Conservation (phyloP, 2,329 filamentous ascomycete genomes). For the Parastagonospora avenae region DNA sequence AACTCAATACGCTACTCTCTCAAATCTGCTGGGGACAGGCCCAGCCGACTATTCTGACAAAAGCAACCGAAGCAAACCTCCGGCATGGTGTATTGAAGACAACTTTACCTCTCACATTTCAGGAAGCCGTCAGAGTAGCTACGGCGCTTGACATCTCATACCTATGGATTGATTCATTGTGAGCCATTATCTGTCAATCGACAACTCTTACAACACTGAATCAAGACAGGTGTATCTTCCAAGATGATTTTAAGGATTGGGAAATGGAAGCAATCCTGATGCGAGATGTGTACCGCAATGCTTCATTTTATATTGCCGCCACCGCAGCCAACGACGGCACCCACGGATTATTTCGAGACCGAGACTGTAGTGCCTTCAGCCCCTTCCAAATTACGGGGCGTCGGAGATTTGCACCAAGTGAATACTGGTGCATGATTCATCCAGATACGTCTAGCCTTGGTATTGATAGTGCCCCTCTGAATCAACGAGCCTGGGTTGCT, state of each 20-base stretch:
- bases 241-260: conserved; percentile 16
- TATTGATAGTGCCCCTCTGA: conserved; percentile 9
- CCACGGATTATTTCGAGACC: conserved; percentile 3
- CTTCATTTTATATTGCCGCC: conserved; percentile 13
- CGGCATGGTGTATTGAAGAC: neutral
- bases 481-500: conserved; percentile 19
- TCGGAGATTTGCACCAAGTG: neutral
- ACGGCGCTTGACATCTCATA: neutral
- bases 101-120: neutral
- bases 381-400: neutral
- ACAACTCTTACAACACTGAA: neutral
- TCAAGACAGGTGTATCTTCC: conserved; percentile 16
- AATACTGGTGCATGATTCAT: neutral
- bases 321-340: conserved; percentile 3
- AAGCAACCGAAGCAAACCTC: neutral
- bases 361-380: neutral
- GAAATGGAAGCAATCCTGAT: conserved; percentile 5
- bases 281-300: conserved; percentile 11
- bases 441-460: neutral
- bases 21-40: neutral
- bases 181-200: neutral
- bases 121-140: neutral
- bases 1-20: neutral
- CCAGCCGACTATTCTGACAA: neutral
- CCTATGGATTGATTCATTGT: neutral